Conservation (phyloP, 2,329 filamentous ascomycete genomes). For the Colletotrichum sublineola region DNA sequence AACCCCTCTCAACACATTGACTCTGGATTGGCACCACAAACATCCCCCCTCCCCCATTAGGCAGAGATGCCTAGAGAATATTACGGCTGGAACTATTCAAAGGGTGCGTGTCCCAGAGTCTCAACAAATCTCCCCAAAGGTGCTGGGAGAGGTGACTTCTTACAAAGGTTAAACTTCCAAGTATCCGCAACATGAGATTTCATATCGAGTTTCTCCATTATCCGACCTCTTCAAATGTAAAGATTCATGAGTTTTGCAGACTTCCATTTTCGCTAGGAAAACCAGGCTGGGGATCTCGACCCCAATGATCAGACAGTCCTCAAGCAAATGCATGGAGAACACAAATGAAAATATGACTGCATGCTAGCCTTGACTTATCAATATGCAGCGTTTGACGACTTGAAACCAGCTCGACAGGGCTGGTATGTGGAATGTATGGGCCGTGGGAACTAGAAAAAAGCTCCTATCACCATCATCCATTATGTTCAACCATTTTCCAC, state of each 20-base stretch:
- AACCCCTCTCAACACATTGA: not conserved
- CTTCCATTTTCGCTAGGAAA: too few species aligned
- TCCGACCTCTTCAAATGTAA: not conserved
- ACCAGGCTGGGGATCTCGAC: too few species aligned
- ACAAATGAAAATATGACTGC: not conserved
- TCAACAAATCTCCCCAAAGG: too few species aligned
- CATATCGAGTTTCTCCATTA: too few species aligned
- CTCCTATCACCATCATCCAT: not conserved
- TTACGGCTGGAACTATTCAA: fast-evolving
- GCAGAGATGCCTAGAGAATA: not conserved
- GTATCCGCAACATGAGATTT: not conserved
- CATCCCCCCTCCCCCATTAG: too few species aligned
- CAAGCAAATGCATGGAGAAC: not conserved
- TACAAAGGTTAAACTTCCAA: not conserved
- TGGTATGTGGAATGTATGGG: not conserved
- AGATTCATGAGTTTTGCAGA: not conserved
- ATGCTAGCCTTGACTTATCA: not conserved
- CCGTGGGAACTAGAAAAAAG: not conserved
- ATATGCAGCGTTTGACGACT: not conserved
- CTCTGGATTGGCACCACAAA: not conserved
- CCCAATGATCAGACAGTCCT: not conserved
- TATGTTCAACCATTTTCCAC: too few species aligned
- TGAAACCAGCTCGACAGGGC: not conserved
- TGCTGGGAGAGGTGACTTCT: too few species aligned
- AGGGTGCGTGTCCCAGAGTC: fast-evolving